Evolutionary conservation across 2,329 filamentous ascomycete species (phyloP), one percentile per base, ranked within the genome.

Genomic region (Stemphylium beticola): DNA sequence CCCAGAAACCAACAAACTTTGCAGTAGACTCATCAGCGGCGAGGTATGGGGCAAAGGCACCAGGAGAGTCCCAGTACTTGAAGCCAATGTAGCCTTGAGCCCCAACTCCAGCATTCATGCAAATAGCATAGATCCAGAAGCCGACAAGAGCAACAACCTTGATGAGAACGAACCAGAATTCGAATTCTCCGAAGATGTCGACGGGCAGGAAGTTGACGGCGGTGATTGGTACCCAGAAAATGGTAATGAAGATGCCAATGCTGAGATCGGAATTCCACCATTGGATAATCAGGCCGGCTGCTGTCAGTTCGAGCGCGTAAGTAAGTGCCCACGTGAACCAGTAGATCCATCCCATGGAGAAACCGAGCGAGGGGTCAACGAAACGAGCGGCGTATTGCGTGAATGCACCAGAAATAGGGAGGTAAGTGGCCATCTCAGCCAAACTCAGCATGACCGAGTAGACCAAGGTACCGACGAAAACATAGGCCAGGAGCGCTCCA

Each of bases 311-410:
- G 8, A 92, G 82, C 0, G 88, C 88, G 62, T 85, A 90, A 0
- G 89, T 91, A 53, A 88, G 85, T 15, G 86, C 82, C 88, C 87
- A 93, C 33, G 83, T 87, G 69, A 92, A 92, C 87, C 88, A 93
- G 76, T 93, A 93, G 55, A 91, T 87, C 89, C 89, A 93, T 17
- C 90, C 90, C 82, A 92, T 89, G 17, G 89, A 83, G 66, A 92
- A 92, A 7, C 88, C 89, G 42, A 92, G 78, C 51, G 86, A 87
- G 10, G 85, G 86, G 67, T 90, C 87, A 53, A 92, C 82, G 65
- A 93, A 91, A 15, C 90, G 87, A 34, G 86, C 83, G 18, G 90
- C 89, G 66, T 92, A 93, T 37, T 87, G 83, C 26, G 89, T 90
- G 71, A 93, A 93, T 36, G 88, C 87, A 53, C 89, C 91, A 17